Evolutionary conservation across 345 rosid genomes (phyloP), one percentile per base, ranked within the genome.

Genomic region (Populus nigra): DNA sequence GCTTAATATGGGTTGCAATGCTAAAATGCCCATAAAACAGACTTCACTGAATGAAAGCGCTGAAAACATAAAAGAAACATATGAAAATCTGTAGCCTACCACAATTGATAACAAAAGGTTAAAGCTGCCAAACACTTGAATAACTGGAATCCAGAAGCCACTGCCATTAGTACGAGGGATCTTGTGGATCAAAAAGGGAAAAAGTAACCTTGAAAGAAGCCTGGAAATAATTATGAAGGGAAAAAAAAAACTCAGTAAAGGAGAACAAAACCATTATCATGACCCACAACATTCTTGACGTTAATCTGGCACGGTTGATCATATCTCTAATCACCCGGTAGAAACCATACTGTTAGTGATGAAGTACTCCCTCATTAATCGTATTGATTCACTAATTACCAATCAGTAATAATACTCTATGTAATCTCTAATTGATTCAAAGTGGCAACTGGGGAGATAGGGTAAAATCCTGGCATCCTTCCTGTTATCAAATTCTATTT

Each of bases 81-180:
- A 11, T 18, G 75, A 36, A 77, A 25, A 53, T 65, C 61, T 29
- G 31, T 25, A 29, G 43, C 79, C 65, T 84, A 92, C 97, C 94
- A 88, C 85, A 75, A 87, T 76, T 13, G 96, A 88, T 68, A 91
- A 73, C 33, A 90, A 80, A 70, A 92, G 88, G 80, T 88, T 89
- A 85, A 91, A 90, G 83, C 98, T 89, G 74, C 89, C 88, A 66
- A 92, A 69, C 69, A 94, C 87, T 90, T 92, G 97, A 82, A 94
- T 85, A 25, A 88, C 82, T 15, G 97, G 93, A 86, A 92, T 88
- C 98, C 97, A 92, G 86, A 94, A 90, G 74, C 92, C 90, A 80
- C 98, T 91, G 76, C 92, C 89, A 84, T 89, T 90, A 39, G 74
- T 82, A n/a, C 86, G 89, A 59, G 93, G 94, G 87, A 86, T 84